phyloP scores from a whole-genome alignment of 768 basidiomycete genomes.

The Stropharia rugosoannulata region DNA sequence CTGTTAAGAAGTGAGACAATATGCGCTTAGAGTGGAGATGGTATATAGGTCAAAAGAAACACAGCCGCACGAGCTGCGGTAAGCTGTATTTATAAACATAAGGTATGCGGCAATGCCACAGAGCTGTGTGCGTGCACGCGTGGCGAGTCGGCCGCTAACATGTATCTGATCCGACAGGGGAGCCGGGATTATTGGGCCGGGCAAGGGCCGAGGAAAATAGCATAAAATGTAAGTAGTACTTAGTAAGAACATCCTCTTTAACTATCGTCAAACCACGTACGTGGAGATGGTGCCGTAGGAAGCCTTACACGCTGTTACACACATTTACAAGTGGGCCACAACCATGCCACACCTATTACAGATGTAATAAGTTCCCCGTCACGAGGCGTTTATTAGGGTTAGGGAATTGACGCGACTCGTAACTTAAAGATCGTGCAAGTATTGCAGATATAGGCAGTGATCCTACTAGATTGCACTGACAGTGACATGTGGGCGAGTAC shows the following conservation, averaged over 20 bases:
- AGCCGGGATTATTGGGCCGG: neutral
- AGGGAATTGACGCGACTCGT: too few relatives aligned
- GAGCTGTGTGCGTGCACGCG: neutral
- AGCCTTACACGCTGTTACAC: neutral
- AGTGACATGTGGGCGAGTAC: too few relatives aligned
- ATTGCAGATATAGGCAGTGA: too few relatives aligned
- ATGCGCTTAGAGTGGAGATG: neutral
- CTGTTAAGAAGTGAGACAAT: neutral
- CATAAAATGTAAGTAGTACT: too few relatives aligned
- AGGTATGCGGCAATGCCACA: neutral
- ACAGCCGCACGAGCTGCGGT: neutral
- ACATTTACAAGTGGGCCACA: neutral
- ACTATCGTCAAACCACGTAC: neutral
- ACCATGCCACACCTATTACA: too few relatives aligned
- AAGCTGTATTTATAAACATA: conserved; percentile 1
- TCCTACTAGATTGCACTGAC: too few relatives aligned
- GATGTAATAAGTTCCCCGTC: too few relatives aligned
- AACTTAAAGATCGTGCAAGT: too few relatives aligned
- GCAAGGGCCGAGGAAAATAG: too few relatives aligned
- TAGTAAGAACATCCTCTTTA: too few relatives aligned
- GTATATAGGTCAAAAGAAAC: neutral
- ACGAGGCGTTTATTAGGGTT: too few relatives aligned
- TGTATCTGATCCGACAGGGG: neutral
- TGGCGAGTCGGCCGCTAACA: neutral
- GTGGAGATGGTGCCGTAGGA: too few relatives aligned